Conservation (phyloP, 352 stramenopile species). For the Globisporangium splendens region DNA sequence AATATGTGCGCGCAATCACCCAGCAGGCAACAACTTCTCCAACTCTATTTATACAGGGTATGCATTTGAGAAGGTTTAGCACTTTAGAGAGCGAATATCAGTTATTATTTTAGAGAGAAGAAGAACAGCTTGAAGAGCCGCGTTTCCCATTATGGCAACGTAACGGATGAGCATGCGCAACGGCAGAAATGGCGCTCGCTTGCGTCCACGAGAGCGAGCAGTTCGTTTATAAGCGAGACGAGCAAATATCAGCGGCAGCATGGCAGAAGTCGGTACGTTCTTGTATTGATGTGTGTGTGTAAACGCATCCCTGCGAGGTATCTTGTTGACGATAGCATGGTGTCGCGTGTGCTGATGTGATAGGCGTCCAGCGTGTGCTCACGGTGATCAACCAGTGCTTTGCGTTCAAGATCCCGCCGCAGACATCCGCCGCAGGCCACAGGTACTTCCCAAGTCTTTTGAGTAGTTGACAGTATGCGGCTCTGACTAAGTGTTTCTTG, state of each 20-base stretch:
- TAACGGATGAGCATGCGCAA: not conserved
- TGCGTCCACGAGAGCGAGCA: not conserved
- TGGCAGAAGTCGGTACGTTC: conserved; percentile 5
- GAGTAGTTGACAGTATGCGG: not conserved
- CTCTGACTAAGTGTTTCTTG: not conserved
- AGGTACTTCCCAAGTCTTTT: conserved; percentile 20
- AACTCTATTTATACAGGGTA: not conserved
- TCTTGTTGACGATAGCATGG: too few species aligned
- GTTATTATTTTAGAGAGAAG: too few species aligned
- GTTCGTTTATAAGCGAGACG: not conserved
- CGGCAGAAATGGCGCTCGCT: not conserved
- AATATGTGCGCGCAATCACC: not conserved
- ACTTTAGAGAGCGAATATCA: not conserved
- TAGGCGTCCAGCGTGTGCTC: conserved; percentile 54
- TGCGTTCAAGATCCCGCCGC: conserved; percentile 64
- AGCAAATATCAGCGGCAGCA: not conserved
- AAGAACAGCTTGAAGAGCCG: too few species aligned
- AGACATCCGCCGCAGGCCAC: conserved; percentile 54
- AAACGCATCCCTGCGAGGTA: not conserved
- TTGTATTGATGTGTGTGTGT: not conserved
- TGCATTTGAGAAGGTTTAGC: not conserved
- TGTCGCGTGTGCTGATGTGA: not conserved
- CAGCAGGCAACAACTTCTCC: too few species aligned
- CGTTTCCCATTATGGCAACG: not conserved
- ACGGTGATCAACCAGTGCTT: conserved; percentile 70